phyloP scores from a whole-genome alignment of 768 basidiomycete species.

The Trametes villosa region DNA sequence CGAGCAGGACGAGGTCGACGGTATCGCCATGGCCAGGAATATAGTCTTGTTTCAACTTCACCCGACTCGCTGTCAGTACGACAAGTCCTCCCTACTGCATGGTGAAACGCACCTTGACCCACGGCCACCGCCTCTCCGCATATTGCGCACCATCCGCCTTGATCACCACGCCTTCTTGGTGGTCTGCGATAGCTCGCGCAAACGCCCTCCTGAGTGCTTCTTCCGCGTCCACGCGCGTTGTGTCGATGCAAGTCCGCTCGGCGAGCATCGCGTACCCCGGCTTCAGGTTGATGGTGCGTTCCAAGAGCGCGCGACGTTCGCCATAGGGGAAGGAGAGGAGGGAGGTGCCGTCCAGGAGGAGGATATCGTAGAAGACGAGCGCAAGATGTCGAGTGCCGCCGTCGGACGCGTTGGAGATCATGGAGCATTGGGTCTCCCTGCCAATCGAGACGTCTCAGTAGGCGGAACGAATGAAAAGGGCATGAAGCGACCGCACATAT shows the following conservation, averaged over 20 bases:
- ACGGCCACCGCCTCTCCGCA: conserved; percentile 64
- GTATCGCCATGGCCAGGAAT: conserved; percentile 84
- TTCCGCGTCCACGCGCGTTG: conserved; percentile 32
- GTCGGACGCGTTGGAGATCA: conserved; percentile 45
- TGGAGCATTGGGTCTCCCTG: conserved; percentile 43
- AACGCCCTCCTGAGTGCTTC: conserved; percentile 49
- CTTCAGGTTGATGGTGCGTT: conserved; percentile 54
- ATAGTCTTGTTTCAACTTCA: conserved; percentile 80
- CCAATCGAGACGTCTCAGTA: neutral
- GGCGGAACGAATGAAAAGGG: neutral
- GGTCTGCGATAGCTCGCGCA: conserved; percentile 51
- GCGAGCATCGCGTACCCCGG: conserved; percentile 70
- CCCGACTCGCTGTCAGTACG: neutral
- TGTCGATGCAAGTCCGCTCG: conserved; percentile 46
- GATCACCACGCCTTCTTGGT: conserved; percentile 75
- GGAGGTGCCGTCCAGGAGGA: conserved; percentile 66
- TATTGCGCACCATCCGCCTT: conserved; percentile 75
- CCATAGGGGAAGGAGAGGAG: conserved; percentile 61
- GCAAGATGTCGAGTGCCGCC: conserved; percentile 60
- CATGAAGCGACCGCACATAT: conserved; percentile 2
- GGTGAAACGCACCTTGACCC: conserved; percentile 69
- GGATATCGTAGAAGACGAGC: conserved; percentile 86
- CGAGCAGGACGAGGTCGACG: conserved; percentile 78
- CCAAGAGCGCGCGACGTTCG: conserved; percentile 62
- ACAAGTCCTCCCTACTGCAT: neutral